phyloP scores from a whole-genome alignment of 805 yeast genomes.

The Nakazawaea ambrosiae region DNA sequence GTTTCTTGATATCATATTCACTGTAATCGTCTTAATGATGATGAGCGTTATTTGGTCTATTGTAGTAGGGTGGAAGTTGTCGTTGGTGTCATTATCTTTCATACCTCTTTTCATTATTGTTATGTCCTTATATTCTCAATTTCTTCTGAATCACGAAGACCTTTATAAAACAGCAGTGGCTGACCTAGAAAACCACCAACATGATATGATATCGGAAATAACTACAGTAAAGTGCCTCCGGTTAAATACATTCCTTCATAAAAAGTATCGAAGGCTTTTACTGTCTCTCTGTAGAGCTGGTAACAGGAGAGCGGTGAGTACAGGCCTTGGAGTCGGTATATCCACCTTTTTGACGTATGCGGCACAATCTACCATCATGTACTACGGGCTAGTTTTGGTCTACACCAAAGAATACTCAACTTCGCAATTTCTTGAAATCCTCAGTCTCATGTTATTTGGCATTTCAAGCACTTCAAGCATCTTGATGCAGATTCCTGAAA shows the following conservation, averaged over 20 bases:
- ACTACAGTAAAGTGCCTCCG: slow-evolving; percentile 57
- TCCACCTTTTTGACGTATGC: slow-evolving; percentile 45
- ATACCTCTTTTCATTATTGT: slow-evolving; percentile 54
- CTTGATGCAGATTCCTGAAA: slow-evolving; percentile 66
- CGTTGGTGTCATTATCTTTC: slow-evolving; percentile 75
- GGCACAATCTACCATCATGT: slow-evolving; percentile 69
- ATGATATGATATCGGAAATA: slow-evolving; percentile 51
- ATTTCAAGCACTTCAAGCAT: slow-evolving; percentile 55
- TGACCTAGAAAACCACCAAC: slow-evolving; percentile 39
- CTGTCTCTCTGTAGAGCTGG: slow-evolving; percentile 32
- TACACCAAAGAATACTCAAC: slow-evolving; percentile 47
- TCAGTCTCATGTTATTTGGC: slow-evolving; percentile 69
- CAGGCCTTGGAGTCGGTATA: slow-evolving; percentile 64
- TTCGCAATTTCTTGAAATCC: slow-evolving; percentile 57
- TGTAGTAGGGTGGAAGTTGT: slow-evolving; percentile 75
- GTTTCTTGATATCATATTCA: slow-evolving; percentile 46
- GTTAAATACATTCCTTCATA: slow-evolving; percentile 40
- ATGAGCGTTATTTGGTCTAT: slow-evolving; percentile 77
- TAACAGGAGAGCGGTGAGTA: slow-evolving; percentile 41
- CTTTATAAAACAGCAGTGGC: slow-evolving; percentile 51
- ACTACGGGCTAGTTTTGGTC: slow-evolving; percentile 73
- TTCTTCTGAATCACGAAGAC: slow-evolving; percentile 51
- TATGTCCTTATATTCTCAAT: slow-evolving; percentile 43
- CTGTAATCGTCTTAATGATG: slow-evolving; percentile 45
- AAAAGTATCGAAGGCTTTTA: slow-evolving; percentile 27